A percentile compares a stretch with the other conserved stretches of the same genome.
These are phyloP conservation scores for Arabidopsis thaliana DNA, from an alignment of 345 rosid species.

Conservation along the genomic window DNA sequence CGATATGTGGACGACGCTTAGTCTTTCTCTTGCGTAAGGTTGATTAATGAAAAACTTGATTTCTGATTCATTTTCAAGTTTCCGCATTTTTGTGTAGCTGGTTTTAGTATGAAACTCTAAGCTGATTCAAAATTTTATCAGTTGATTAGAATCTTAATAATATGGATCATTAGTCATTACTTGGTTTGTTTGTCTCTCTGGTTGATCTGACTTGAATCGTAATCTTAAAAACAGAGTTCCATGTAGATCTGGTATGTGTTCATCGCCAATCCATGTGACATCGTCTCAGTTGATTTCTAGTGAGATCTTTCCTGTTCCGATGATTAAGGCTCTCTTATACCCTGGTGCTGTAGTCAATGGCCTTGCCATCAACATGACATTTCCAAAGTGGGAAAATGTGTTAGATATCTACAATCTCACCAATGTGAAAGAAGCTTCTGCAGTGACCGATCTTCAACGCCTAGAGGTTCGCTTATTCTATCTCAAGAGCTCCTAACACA, in stretches of 20 bases:
- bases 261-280: slow-evolving; percentile 85
- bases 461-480: slow-evolving; percentile 63
- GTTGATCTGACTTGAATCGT: slow-evolving; percentile 14
- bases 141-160: slow-evolving; percentile 3
- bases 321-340: slow-evolving; percentile 74
- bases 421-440: slow-evolving; percentile 68
- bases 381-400: slow-evolving; percentile 79
- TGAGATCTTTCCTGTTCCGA: slow-evolving; percentile 86
- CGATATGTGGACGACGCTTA: background rate
- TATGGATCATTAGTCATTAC: slow-evolving; percentile 12
- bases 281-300: slow-evolving; percentile 94
- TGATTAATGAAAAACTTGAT: background rate
- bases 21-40: background rate
- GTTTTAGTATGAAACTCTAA: slow-evolving; percentile 9
- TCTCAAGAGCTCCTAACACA: background rate
- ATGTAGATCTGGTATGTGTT: slow-evolving; percentile 94
- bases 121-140: background rate
- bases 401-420: slow-evolving; percentile 75
- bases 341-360: slow-evolving; percentile 81
- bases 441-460: slow-evolving; percentile 84
- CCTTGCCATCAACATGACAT: slow-evolving; percentile 59
- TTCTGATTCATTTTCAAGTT: slow-evolving; percentile 13
- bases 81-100: background rate
- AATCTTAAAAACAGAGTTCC: slow-evolving; percentile 59
- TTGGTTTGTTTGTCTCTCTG: background rate